A percentile compares a stretch with the other conserved stretches of the same genome.
These are phyloP conservation scores for Backusella circina DNA, from an alignment of 192 early-diverging fungal species.

Conservation along the genomic window DNA sequence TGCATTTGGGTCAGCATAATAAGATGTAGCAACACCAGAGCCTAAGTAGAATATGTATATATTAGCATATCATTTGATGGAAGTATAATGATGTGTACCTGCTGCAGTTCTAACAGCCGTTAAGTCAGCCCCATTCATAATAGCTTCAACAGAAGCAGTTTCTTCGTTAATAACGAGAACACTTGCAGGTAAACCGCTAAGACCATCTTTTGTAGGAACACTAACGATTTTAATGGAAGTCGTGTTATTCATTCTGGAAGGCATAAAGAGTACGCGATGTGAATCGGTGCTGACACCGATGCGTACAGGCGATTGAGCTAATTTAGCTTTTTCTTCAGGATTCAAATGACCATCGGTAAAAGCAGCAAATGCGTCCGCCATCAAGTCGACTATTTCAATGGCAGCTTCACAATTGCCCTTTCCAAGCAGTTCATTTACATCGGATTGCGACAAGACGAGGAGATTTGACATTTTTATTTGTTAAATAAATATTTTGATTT, in stretches of 20 bases:
- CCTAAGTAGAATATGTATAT: conserved; percentile 8
- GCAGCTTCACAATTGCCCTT: conserved; percentile 1
- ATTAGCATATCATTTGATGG: not conserved
- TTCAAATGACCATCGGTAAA: not conserved
- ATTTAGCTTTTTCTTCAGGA: conserved; percentile 8
- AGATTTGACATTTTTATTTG: not conserved
- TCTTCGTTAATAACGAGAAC: conserved; percentile 42
- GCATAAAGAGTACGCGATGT: conserved; percentile 48
- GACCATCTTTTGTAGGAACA: conserved; percentile 37
- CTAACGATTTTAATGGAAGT: conserved; percentile 48
- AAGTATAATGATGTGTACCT: conserved; percentile 12
- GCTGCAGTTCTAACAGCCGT: conserved; percentile 52
- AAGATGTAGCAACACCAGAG: conserved; percentile 43
- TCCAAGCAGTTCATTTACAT: not conserved
- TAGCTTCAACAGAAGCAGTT: conserved; percentile 37
- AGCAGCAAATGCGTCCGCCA: conserved; percentile 22
- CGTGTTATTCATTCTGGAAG: conserved; percentile 39
- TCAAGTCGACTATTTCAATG: conserved; percentile 18
- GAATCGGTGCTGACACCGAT: conserved; percentile 30
- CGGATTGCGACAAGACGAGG: conserved; percentile 8
- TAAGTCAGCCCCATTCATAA: conserved; percentile 44
- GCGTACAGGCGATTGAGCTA: conserved; percentile 44
- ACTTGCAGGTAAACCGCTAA: conserved; percentile 40
- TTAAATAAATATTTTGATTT: not conserved
- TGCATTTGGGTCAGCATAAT: conserved; percentile 17